Evolutionary conservation across 78 protist species (phyloP), one percentile per base, ranked within the genome.

Genomic region (Trichosphaerium sp.): DNA sequence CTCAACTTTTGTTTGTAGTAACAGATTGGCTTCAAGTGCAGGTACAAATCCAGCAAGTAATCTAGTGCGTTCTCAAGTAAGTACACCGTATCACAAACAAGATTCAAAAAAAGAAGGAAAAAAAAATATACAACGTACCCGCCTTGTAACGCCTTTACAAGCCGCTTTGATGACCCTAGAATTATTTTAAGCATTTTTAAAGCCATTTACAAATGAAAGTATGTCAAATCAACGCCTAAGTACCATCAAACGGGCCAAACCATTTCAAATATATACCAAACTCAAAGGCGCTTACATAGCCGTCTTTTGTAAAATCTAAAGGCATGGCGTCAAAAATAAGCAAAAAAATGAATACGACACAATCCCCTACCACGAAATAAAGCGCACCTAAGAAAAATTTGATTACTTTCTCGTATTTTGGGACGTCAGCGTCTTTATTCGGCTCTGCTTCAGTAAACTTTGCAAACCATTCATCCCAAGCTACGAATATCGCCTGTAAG

Each of bases 21-120:
- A 35, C 31, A 43, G 47, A 0, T 56, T 62, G 54, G 84, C 76
- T 28, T 78, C 84, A 4, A 78, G 65, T 15, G 78, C 84, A 26
- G 84, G 71, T 28, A 78, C 64, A 23, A 78, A 78, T 12, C 84
- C 84, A 49, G 74, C 58, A 42, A 78, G 51, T 3, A 69, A 64
- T 60, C 75, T 70, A 2, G n/a, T n/a, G n/a, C n/a, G n/a, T n/a
- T n/a, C 10, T 39, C 61, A 56, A 15, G 61, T 11, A 11, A 12
- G 35, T 15, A 21, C 39, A 57, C 18, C 40, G 8, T 44, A 29
- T 60, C n/a, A 8, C 5, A 29, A 25, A 4, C 23, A 21, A 32
- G 43, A 8, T 26, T 21, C 3, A 21, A 57, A 21, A n/a, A 57
- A 3, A 8, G 25, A 7, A 21, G n/a, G n/a, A n/a, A n/a, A n/a